Percentiles rank a stretch among this genome's conserved stretches.
These are phyloP conservation scores for Strobilomyces echinocephalus DNA, from an alignment of 768 basidiomycete species.

Conservation along the genomic window DNA sequence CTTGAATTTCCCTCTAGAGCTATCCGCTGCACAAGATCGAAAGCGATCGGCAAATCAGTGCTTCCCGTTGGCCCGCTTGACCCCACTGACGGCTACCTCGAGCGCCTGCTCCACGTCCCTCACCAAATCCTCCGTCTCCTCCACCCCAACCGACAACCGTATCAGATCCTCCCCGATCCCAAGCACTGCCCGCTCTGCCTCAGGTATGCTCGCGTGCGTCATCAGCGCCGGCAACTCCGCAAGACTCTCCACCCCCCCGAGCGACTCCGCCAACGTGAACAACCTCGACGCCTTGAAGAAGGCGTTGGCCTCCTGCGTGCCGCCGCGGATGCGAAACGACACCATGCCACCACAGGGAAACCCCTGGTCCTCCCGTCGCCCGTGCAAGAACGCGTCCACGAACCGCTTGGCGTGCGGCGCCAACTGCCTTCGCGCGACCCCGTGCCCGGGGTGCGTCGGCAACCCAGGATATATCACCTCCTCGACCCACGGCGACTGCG, in stretches of 20 bases:
- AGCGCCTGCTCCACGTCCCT: constrained; percentile 27
- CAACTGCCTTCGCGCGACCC: constrained; percentile 56
- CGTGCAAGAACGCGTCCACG: constrained; percentile 38
- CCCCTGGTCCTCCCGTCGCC: constrained; percentile 30
- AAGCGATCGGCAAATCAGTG: neutral
- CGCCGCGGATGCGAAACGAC: constrained; percentile 58
- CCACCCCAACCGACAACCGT: constrained; percentile 81
- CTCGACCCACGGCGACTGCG: constrained; percentile 55
- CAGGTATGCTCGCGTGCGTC: constrained; percentile 81
- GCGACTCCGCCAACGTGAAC: constrained; percentile 80
- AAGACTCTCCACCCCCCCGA: constrained; percentile 91
- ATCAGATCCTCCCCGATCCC: constrained; percentile 79
- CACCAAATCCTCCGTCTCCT: constrained; percentile 81
- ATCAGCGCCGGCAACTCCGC: constrained; percentile 84
- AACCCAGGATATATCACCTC: constrained; percentile 87
- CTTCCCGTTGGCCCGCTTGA: neutral
- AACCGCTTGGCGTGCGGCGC: constrained; percentile 68
- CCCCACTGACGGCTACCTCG: constrained; percentile 10
- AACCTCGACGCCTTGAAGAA: constrained; percentile 65
- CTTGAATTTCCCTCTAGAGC: too few relatives aligned
- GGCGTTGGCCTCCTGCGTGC: constrained; percentile 48
- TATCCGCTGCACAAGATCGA: neutral
- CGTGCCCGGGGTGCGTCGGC: constrained; percentile 57
- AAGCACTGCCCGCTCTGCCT: constrained; percentile 56
- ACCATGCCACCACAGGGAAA: constrained; percentile 94